Evolutionary conservation across 1,139 yeast genomes (phyloP), one percentile per base, ranked within the genome.

Genomic region (Zygosaccharomyces pseudobailii): DNA sequence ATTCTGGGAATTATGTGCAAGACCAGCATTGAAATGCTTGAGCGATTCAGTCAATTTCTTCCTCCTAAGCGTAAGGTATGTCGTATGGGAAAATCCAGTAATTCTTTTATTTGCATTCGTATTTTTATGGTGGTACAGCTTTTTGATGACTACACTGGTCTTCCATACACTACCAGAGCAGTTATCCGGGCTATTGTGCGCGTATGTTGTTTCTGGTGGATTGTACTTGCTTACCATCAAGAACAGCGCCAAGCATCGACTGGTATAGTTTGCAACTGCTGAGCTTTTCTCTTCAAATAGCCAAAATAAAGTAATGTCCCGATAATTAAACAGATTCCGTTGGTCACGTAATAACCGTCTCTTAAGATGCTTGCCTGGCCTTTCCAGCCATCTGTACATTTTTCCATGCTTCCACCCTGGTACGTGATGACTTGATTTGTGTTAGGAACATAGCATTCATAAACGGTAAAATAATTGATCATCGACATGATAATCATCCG

Each of bases 301-400:
- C 72, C 69, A 44, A 80, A 72, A 64, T 84, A 87, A 17, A 89
- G 71, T 0, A 73, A n/a, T 8, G 84, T 50, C 1, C 97, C 97
- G 36, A 86, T 51, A 0, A 66, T 43, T 3, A 90, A 78, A 66
- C 97, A 90, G 9, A 88, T 49, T 5, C 79, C 50, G 62, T 88
- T 90, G 42, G 95, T 84, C 45, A 79, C 75, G 63, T 84, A 88
- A 68, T 89, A 92, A 0, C 98, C 98, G 66, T 92, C 98, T 48
- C 78, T 73, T 1, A 76, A 50, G 3, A 79, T 68, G 0, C 46
- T 40, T 6, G 48, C 47, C 5, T 62, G 57, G 3, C 56, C 59
- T 19, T 40, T 40, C 34, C 48, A 43, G 6, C 46, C 50, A 17
- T 48, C 45, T 3, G 55, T 46, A 40, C 60, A 55, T 17, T 10